phyloP scores from a whole-genome alignment of 1,284 basidiomycete species.

The Leccinum solheimii region DNA sequence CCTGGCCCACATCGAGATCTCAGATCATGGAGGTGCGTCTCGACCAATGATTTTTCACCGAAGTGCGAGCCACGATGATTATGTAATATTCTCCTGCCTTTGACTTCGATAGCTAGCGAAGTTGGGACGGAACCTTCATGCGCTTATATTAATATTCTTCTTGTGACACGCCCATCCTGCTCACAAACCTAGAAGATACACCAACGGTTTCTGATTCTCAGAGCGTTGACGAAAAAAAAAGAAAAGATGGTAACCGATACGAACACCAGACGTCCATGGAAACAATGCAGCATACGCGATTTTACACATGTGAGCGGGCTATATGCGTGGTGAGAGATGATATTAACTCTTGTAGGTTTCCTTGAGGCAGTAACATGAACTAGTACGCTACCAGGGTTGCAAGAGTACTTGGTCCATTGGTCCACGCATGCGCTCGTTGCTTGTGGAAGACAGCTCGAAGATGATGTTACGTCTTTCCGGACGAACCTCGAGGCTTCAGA shows the following conservation, averaged over 20 bases:
- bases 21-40: too few species aligned
- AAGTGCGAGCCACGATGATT: too few species aligned
- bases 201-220: too few species aligned
- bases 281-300: not conserved
- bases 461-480: not conserved
- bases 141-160: too few species aligned
- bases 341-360: not conserved
- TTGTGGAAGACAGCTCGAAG: not conserved
- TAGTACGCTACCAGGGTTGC: not conserved
- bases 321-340: not conserved
- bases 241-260: too few species aligned
- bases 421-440: not conserved
- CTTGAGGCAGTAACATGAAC: not conserved
- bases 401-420: not conserved
- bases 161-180: not conserved
- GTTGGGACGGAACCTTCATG: not conserved
- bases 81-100: too few species aligned
- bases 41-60: too few species aligned
- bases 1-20: too few species aligned
- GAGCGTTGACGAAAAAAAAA: not conserved
- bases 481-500: not conserved
- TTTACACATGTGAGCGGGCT: not conserved
- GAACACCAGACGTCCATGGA: too few species aligned
- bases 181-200: not conserved
- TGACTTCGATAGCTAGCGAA: too few species aligned